Base-by-base conservation (phyloP, 2,329 filamentous ascomycete genomes). In the Cercospora nicotianae region DNA sequence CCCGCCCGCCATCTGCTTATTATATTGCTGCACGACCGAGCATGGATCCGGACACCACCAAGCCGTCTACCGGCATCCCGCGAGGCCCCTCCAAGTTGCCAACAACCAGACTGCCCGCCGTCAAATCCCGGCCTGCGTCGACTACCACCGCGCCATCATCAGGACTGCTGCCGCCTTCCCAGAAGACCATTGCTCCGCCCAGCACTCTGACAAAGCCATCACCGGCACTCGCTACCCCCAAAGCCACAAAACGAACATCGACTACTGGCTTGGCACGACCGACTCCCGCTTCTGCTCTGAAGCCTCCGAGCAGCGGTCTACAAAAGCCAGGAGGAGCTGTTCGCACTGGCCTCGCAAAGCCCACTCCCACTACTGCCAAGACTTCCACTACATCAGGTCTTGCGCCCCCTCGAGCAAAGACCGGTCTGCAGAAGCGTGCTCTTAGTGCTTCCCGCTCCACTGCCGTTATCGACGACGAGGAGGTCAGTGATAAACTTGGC, bases 401-500 rank as follows among this genome's bases (percentile, higher is more conserved):
- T 7, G 62, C 55, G 31, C 51, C 62, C 23, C 62, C 62, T 13
- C 51, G 62, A 23, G 45, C 62, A 3, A 31, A 51, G 20, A 31
- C 45, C 13, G 62, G 62, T 31, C 48, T 64, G 30, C 62, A 64
- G 33, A 69, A 55, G 9, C 62, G 62, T 42, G n/a, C 48, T 8
- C 12, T 58, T 12, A 57, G 62, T 42, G 30, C 48, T 57, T 26
- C 62, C 3, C 48, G 51, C 30, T 20, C 51, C 31, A 20, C 45
- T 10, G 48, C 62, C 20, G 28, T 31, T 31, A 64, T 62, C 48
- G 70, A 75, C 10, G 74, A 79, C 36, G 71, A 76, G 31, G 77
- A 78, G 20, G 72, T 72, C 20, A 75, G 80, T 30, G 82, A 83
- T 71, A 77, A 77, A 65, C 73, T 83, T 36, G 79, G 80, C 48